Evolutionary conservation across 495 filamentous ascomycete species (phyloP).

Genomic region (Amphirosellinia nigrospora): DNA sequence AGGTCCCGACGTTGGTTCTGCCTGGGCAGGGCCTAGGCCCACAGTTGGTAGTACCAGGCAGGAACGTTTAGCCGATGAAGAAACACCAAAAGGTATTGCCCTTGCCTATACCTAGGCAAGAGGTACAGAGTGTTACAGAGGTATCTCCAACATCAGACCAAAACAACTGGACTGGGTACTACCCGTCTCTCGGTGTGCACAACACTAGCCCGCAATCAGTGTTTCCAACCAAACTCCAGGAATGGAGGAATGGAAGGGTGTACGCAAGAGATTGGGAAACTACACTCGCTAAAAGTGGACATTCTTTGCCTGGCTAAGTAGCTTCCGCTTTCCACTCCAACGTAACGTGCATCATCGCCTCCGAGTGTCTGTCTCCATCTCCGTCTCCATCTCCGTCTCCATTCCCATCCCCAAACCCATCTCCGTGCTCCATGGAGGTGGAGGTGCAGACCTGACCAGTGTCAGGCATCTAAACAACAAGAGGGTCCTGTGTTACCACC

Average conservation of each 20-base stretch:
- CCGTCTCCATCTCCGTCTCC: not conserved
- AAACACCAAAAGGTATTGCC: constrained; percentile 2
- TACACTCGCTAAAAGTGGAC: not conserved
- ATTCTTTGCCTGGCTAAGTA: not conserved
- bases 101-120: not conserved
- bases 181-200: constrained; percentile 12
- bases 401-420: not conserved
- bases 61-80: constrained; percentile 19
- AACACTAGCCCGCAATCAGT: not conserved
- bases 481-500: constrained; percentile 25
- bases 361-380: constrained; percentile 4
- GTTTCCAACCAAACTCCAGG: not conserved
- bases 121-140: constrained; percentile 7
- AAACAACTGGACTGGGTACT: not conserved
- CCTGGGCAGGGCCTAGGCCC: too few species aligned
- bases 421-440: not conserved
- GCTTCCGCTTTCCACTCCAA: not conserved
- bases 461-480: constrained; percentile 1
- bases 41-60: constrained; percentile 8
- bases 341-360: not conserved
- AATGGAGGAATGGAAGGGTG: not conserved
- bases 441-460: not conserved
- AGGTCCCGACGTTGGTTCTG: too few species aligned
- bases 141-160: constrained; percentile 6
- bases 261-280: not conserved